Evolutionary conservation across 495 filamentous ascomycete species (phyloP).

Genomic region (Antarctomyces pellizariae): DNA sequence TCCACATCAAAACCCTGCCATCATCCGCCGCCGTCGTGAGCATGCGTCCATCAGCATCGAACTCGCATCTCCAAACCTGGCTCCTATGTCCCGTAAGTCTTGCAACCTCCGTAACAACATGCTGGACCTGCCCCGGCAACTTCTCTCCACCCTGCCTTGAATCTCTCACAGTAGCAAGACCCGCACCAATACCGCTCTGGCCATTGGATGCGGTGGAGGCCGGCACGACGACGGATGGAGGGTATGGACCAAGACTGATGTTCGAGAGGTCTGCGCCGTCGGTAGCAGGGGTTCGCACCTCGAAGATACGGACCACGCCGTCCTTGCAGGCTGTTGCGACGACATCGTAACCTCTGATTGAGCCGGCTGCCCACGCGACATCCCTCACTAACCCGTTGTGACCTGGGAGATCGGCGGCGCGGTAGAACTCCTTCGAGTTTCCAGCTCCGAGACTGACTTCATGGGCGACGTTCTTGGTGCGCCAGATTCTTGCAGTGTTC

Average conservation of each 20-base stretch:
- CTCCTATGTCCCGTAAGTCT: slow-evolving; percentile 27
- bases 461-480: slow-evolving; percentile 39
- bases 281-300: slow-evolving; percentile 35
- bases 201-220: slow-evolving; percentile 7
- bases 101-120: slow-evolving; percentile 24
- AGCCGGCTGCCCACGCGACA: slow-evolving; percentile 79
- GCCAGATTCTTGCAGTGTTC: slow-evolving; percentile 55
- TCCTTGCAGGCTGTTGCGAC: slow-evolving; percentile 86
- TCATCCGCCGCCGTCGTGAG: slow-evolving; percentile 35
- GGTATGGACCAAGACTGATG: slow-evolving; percentile 8
- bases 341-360: slow-evolving; percentile 66
- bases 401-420: slow-evolving; percentile 45
- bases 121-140: slow-evolving; percentile 20
- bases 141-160: slow-evolving; percentile 9
- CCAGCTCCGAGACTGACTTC: slow-evolving; percentile 19
- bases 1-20: slow-evolving; percentile 32
- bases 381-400: slow-evolving; percentile 66
- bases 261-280: slow-evolving; percentile 8
- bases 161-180: slow-evolving; percentile 27
- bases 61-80: slow-evolving; percentile 35
- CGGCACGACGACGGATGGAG: slow-evolving; percentile 6
- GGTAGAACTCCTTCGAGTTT: slow-evolving; percentile 44
- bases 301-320: slow-evolving; percentile 64
- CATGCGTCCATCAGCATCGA: slow-evolving; percentile 36
- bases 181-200: slow-evolving; percentile 32